Base-by-base conservation (phyloP, 2,329 filamentous ascomycete genomes). In the Xylaria sp. region DNA sequence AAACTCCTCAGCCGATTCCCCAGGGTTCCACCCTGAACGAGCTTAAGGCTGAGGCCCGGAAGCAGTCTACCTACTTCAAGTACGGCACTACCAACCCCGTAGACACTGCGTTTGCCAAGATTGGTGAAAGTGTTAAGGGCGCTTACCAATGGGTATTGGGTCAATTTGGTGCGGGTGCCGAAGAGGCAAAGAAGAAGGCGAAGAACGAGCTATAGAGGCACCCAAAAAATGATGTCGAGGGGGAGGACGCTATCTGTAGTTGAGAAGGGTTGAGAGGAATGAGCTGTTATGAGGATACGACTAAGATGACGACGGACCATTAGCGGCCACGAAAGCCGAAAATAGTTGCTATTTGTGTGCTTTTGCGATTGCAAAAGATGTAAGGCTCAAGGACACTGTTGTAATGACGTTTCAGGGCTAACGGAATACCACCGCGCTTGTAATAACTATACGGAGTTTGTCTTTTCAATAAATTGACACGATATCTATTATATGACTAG, bases 31-130 rank as follows among this genome's bases (percentile, higher is more conserved):
- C 83, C 65, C 74, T 89, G 64, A 91, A 94, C 68, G 86, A 93
- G 76, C 84, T 95, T 21, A 88, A 88, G 69, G 91, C 91, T 8
- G 84, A 88, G 67, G 92, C 91, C 17, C 89, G 91, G 72, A 90
- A 90, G 78, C 90, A 94, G 74, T 86, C 88, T 24, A 92, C 90
- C 24, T 94, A 91, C 79, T 95, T 93, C 84, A 88, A 86, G 75
- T 92, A 94, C 75, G 92, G 92, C 61, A 92, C 90, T 4, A 87
- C 85, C 8, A 86, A 86, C 32, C 91, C 92, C 14, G 81, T 86
- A 59, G 88, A 84, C 60, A 92, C 90, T 6, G 80, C 93, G 56
- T 86, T 89, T 71, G 90, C 89, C 76, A 91, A 90, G 79, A 74
- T 93, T 65, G 80, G 81, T 66, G 85, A 86, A 70, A 80, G 78